phyloP scores from a whole-genome alignment of 805 yeast genomes.

The Teunomyces pallodes region DNA sequence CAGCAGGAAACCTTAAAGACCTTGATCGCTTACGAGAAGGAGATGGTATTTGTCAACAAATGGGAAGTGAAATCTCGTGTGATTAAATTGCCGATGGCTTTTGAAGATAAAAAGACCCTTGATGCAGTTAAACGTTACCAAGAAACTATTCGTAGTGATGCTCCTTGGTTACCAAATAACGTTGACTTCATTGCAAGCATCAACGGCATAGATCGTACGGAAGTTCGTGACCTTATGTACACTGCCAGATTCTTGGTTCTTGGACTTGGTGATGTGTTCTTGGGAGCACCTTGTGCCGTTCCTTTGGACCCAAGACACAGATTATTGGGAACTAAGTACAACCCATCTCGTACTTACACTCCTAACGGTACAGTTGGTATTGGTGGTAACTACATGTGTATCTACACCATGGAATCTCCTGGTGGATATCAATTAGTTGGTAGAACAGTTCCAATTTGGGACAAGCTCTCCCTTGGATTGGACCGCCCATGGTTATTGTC shows the following conservation, averaged over 20 bases:
- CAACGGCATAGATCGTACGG: slow-evolving; percentile 73
- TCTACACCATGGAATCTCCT: slow-evolving; percentile 96
- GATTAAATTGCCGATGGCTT: slow-evolving; percentile 90
- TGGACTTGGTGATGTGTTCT: slow-evolving; percentile 95
- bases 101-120: slow-evolving; percentile 86
- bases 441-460: slow-evolving; percentile 97
- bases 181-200: slow-evolving; percentile 92
- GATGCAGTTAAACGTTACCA: slow-evolving; percentile 88
- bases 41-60: slow-evolving; percentile 66
- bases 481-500: slow-evolving; percentile 81
- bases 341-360: slow-evolving; percentile 93
- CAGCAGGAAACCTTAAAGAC: slow-evolving; percentile 64
- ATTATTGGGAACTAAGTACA: slow-evolving; percentile 87
- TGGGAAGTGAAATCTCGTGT: slow-evolving; percentile 87
- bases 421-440: slow-evolving; percentile 98
- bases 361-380: slow-evolving; percentile 97
- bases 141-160: slow-evolving; percentile 88
- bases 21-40: slow-evolving; percentile 71
- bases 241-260: slow-evolving; percentile 87
- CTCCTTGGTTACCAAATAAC: slow-evolving; percentile 98
- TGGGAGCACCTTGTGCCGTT: slow-evolving; percentile 98
- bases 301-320: slow-evolving; percentile 97
- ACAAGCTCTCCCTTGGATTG: slow-evolving; percentile 75
- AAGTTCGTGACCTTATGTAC: slow-evolving; percentile 81
- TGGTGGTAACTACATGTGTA: slow-evolving; percentile 99